These are phyloP conservation scores for Elongisporangium senticosum DNA, from an alignment of 352 stramenopile species.

Conservation along the genomic window DNA sequence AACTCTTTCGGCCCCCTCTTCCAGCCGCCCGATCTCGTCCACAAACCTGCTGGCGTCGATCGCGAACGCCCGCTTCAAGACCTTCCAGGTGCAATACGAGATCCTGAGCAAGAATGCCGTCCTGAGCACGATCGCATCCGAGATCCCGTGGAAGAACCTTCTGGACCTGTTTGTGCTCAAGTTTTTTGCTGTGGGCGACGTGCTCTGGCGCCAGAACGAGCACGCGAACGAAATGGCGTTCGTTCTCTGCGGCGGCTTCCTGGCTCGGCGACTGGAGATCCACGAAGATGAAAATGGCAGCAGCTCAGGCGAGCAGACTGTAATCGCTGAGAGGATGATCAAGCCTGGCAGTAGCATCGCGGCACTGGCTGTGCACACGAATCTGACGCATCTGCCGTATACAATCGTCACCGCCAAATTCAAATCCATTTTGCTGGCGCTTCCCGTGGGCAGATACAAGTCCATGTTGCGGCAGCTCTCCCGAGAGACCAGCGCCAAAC, in stretches of 20 bases:
- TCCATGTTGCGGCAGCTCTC: slow-evolving; percentile 45
- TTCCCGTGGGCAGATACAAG: slow-evolving; percentile 44
- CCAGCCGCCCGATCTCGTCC: slow-evolving; percentile 32
- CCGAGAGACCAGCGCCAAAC: slow-evolving; percentile 11
- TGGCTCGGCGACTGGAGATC: slow-evolving; percentile 21
- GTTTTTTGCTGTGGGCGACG: slow-evolving; percentile 41
- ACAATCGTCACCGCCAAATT: slow-evolving; percentile 34
- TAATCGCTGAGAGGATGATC: slow-evolving; percentile 39
- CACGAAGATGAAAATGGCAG: slow-evolving; percentile 2
- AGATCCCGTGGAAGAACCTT: slow-evolving; percentile 59
- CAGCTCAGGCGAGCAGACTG: slow-evolving; percentile 3
- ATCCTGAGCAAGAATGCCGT: slow-evolving; percentile 42
- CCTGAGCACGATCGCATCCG: slow-evolving; percentile 29
- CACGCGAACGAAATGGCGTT: slow-evolving; percentile 40
- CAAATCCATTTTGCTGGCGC: slow-evolving; percentile 50
- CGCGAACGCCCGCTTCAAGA: slow-evolving; percentile 43
- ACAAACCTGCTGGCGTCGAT: slow-evolving; percentile 40
- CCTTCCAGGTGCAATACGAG: slow-evolving; percentile 50
- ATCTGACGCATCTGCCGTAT: slow-evolving; percentile 20
- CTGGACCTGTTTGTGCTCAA: slow-evolving; percentile 51
- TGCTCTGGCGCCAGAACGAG: slow-evolving; percentile 31
- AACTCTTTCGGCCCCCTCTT: neutral
- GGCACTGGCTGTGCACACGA: slow-evolving; percentile 27
- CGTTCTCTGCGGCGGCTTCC: slow-evolving; percentile 47
- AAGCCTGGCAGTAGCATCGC: slow-evolving; percentile 32